phyloP scores from a whole-genome alignment of 1,284 basidiomycete species.

The Sanghuangporus baumii region DNA sequence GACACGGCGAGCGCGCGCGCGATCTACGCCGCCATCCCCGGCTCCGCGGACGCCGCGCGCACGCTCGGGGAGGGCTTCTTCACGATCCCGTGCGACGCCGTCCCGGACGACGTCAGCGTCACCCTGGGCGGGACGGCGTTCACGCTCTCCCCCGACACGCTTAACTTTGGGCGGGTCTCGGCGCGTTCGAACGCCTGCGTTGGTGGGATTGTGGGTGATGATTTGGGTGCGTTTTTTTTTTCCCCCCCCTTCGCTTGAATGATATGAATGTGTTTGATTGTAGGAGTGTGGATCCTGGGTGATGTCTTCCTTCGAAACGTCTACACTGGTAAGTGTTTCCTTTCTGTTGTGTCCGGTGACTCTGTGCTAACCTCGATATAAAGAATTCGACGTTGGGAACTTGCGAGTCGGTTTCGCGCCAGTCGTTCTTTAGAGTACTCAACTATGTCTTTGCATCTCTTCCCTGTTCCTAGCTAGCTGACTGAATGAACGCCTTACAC shows the following conservation, averaged over 20 bases:
- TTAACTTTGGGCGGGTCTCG: slow-evolving; percentile 22
- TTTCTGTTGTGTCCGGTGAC: too few species aligned
- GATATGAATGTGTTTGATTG: not conserved
- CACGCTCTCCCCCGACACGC: slow-evolving; percentile 16
- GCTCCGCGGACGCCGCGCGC: slow-evolving; percentile 25
- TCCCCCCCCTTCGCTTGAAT: not conserved
- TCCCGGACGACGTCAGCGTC: slow-evolving; percentile 15
- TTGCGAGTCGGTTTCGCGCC: slow-evolving; percentile 1
- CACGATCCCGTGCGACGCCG: slow-evolving; percentile 19
- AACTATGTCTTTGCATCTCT: not conserved
- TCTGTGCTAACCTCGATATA: not conserved
- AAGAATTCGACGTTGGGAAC: slow-evolving; percentile 20
- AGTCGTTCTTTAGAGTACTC: not conserved
- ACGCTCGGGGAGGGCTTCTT: slow-evolving; percentile 22
- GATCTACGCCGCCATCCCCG: slow-evolving; percentile 42
- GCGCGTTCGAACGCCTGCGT: slow-evolving; percentile 20
- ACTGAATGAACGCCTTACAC: too few species aligned
- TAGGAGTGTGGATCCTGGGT: slow-evolving; percentile 20
- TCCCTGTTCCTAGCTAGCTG: too few species aligned
- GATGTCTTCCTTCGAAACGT: slow-evolving; percentile 23
- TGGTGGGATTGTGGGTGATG: slow-evolving; percentile 18
- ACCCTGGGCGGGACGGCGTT: slow-evolving; percentile 21
- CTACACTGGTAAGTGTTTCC: slow-evolving; percentile 19
- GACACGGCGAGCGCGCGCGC: slow-evolving; percentile 36
- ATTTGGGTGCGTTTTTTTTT: slow-evolving; percentile 2